A percentile compares a stretch with the other conserved stretches of the same genome.
Conservation (phyloP, 306 rosid genomes). For the Acmispon strigosus region DNA sequence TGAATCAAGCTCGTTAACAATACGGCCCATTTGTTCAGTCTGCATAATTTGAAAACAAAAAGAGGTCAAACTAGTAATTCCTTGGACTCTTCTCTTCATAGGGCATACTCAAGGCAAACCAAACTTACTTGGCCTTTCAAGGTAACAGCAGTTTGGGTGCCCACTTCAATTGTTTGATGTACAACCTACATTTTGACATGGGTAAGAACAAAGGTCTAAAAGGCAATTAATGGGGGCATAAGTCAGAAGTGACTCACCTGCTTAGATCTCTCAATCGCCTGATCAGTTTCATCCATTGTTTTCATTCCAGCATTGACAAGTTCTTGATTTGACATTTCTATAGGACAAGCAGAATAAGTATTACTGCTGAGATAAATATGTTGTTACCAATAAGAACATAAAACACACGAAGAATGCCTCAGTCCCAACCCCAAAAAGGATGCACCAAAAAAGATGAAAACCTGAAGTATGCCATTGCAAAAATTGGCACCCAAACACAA, state of each 20-base stretch:
- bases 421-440: slow-evolving; percentile 5
- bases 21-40: slow-evolving; percentile 99
- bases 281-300: slow-evolving; percentile 97
- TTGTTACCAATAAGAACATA: neutral
- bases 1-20: slow-evolving; percentile 95
- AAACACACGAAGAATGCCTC: neutral
- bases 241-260: slow-evolving; percentile 47
- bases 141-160: slow-evolving; percentile 85
- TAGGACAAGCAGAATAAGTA: slow-evolving; percentile 24
- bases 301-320: slow-evolving; percentile 71
- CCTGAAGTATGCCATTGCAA: neutral
- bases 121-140: slow-evolving; percentile 90
- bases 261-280: slow-evolving; percentile 79
- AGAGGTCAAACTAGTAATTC: slow-evolving; percentile 25
- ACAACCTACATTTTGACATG: slow-evolving; percentile 55
- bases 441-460: slow-evolving; percentile 1
- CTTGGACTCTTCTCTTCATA: neutral
- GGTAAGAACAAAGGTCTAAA: slow-evolving; percentile 21
- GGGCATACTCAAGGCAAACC: slow-evolving; percentile 6
- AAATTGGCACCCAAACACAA: slow-evolving; percentile 1
- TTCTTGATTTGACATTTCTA: slow-evolving; percentile 98
- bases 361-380: slow-evolving; percentile 12
- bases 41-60: slow-evolving; percentile 30
- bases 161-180: slow-evolving; percentile 91
- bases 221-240: neutral